Evolutionary conservation across 2,329 filamentous ascomycete genomes (phyloP), one percentile per base, ranked within the genome.

Genomic region (Cercospora zeae-maydis): DNA sequence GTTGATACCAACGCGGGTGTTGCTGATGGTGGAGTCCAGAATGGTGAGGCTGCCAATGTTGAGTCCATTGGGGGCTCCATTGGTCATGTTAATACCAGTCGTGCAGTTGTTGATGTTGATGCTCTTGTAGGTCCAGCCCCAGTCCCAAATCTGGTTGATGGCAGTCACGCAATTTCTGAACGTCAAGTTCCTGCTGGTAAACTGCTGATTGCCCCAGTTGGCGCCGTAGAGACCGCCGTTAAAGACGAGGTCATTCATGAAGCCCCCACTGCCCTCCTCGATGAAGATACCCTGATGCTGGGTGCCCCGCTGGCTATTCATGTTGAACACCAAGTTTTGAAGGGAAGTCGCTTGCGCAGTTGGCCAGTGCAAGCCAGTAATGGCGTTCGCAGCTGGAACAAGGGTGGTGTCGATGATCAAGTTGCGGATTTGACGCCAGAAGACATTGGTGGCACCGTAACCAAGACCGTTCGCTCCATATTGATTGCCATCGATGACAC

Each of bases 361-460:
- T 4, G 76, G 78, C 78, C 78, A 81, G 58, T 81, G 78, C 16
- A 81, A 73, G 31, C 78, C 77, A 19, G 81, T 78, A 1, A 81
- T 78, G 2, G 77, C 71, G 69, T 64, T 68, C 10, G 63, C 65
- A 14, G 81, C 73, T 24, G 81, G 78, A 0, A 86, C 78, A 1
- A 75, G 74, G 1, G 82, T 85, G 37, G 81, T 77, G 70, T 90
- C 87, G 39, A 90, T 78, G 60, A 86, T 78, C 54, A 91, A 80
- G 70, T 91, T 90, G 8, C 86, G 80, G 62, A 90, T 81, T 67
- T 86, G 84, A 49, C 86, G 80, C 71, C 81, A 87, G 75, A 90
- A 90, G 9, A 88, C 83, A 67, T 84, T 86, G 36, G 84, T 85
- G 2, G 84, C 77, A 9, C 71, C 71, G 69, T 70, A 75, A 51